Evolutionary conservation across 495 filamentous ascomycete genomes (phyloP).

Genomic region (Lophium mytilinum): DNA sequence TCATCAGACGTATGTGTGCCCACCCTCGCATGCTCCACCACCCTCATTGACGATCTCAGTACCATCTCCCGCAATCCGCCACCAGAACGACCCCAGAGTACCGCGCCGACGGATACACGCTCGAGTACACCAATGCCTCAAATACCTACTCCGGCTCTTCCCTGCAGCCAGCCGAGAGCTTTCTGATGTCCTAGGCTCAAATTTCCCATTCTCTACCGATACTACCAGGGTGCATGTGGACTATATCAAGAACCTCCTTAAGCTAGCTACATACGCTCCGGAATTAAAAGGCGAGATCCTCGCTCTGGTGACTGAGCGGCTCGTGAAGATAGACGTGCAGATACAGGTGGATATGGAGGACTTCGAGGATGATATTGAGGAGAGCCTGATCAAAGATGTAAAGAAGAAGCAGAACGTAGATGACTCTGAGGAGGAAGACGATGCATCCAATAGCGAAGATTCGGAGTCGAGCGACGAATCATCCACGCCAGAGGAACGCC

Average conservation of each 20-base stretch:
- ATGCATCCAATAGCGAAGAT: slow-evolving; percentile 37
- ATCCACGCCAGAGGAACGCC: slow-evolving; percentile 37
- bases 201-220: slow-evolving; percentile 70
- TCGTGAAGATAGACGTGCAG: slow-evolving; percentile 90
- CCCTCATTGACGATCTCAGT: slow-evolving; percentile 25
- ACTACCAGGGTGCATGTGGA: slow-evolving; percentile 61
- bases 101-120: slow-evolving; percentile 51
- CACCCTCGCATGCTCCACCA: not conserved
- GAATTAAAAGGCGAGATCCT: slow-evolving; percentile 79
- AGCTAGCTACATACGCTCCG: slow-evolving; percentile 63
- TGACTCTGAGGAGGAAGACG: slow-evolving; percentile 38
- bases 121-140: slow-evolving; percentile 65
- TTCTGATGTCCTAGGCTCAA: slow-evolving; percentile 51
- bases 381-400: slow-evolving; percentile 35
- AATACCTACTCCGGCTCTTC: slow-evolving; percentile 66
- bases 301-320: slow-evolving; percentile 66
- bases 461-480: slow-evolving; percentile 29
- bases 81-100: slow-evolving; percentile 54
- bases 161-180: slow-evolving; percentile 68
- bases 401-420: slow-evolving; percentile 2
- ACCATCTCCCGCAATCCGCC: slow-evolving; percentile 44
- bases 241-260: slow-evolving; percentile 73
- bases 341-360: slow-evolving; percentile 90
- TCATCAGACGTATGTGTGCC: slow-evolving; percentile 45
- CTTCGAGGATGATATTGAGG: slow-evolving; percentile 61